Base-by-base conservation (phyloP, 2,329 filamentous ascomycete species). In the Curvularia sp. region DNA sequence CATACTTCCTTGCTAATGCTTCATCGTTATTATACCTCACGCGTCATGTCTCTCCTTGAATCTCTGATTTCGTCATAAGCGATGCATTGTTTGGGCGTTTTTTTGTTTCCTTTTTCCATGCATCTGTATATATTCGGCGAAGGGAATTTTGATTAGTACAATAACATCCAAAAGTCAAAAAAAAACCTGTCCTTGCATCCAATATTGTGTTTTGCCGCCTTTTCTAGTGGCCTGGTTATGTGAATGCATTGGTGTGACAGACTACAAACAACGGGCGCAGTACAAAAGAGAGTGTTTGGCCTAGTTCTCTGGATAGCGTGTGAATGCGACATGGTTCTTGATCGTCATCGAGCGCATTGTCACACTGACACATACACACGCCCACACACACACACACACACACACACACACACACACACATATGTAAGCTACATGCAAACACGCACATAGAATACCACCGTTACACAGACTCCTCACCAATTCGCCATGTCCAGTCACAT, bases 31-130 rank as follows among this genome's bases (percentile, higher is more conserved):
- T 58, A 32, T 39, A 28, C 38, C 19, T 43, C 41, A 43, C 41
- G 41, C 47, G 43, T 66, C 57, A 69, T 65, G 67, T 69, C 65
- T 69, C 58, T 67, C 65, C 47, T 68, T 67, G 60, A 63, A 47
- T 49, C 27, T 53, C 13, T 36, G 12, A 30, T 49, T 49, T 30
- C 25, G 18, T 28, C 42, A 39, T 38, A 41, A 60, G 53, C 49
- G 55, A 54, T 58, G 55, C 50, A 57, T 60, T 25, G 42, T 28
- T 23, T 54, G 19, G 53, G 53, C 43, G 55, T 43, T 36, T 48
- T n/a, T 48, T 21, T 43, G 27, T 28, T 6, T 21, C n/a, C 21
- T 28, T 41, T 45, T 27, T 42, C 23, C n/a, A 39, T 8, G 5
- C 30, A 36, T 13, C n/a, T n/a, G 25, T 27, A 27, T 7, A 27